A percentile compares a stretch with the other conserved stretches of the same genome.
Evolutionary conservation across 352 stramenopile species (phyloP).

Genomic region (Phytophthora pseudosyringae): DNA sequence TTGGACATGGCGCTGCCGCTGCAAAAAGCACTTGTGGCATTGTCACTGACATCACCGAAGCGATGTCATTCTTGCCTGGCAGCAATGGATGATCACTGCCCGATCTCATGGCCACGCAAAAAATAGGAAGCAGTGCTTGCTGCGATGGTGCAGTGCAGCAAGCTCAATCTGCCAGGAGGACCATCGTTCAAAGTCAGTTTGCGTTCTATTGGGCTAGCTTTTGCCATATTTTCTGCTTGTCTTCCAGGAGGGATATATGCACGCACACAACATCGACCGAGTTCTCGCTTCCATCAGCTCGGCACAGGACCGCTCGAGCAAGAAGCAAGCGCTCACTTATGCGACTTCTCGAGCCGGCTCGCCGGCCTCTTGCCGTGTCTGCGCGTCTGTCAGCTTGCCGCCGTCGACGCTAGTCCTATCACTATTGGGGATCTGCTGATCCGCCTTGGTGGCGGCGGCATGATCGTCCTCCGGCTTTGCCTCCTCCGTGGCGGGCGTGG

Average conservation of each 20-base stretch:
- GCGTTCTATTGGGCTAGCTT: constrained; percentile 30
- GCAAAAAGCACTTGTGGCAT: background rate
- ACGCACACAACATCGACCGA: constrained; percentile 30
- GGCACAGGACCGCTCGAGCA: background rate
- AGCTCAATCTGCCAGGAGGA: no score
- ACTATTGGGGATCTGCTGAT: constrained; percentile 25
- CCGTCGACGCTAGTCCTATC: constrained; percentile 32
- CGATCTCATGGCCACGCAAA: constrained; percentile 26
- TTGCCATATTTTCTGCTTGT: constrained; percentile 29
- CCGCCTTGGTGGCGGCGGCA: background rate
- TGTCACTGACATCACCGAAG: background rate
- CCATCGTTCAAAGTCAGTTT: constrained; percentile 21
- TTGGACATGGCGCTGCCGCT: constrained; percentile 21
- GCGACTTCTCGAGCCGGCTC: constrained; percentile 57
- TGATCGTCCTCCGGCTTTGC: constrained; percentile 28
- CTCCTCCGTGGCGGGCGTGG: constrained; percentile 19
- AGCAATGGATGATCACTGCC: background rate
- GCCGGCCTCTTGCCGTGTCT: constrained; percentile 51
- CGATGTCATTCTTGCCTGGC: constrained; percentile 20
- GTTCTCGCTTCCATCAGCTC: constrained; percentile 2
- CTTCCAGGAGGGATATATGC: constrained; percentile 26
- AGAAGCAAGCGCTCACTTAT: constrained; percentile 16
- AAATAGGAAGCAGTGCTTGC: constrained; percentile 1
- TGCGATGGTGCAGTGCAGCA: constrained; percentile 14
- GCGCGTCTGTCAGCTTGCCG: constrained; percentile 24